Evolutionary conservation across 352 stramenopile genomes (phyloP).

Genomic region (Phytophthora pinifolia): DNA sequence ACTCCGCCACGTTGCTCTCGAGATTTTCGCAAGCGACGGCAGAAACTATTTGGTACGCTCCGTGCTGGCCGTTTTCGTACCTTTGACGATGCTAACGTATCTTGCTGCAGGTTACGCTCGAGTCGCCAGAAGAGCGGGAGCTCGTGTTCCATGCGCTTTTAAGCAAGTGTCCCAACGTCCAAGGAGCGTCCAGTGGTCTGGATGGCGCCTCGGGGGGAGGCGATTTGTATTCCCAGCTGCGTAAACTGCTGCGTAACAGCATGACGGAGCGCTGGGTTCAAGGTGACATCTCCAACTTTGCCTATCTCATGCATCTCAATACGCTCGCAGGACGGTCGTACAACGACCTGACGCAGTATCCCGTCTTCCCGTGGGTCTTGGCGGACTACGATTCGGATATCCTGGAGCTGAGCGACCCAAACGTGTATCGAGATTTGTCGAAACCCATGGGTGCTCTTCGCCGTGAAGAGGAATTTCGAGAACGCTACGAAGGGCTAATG

Average conservation of each 20-base stretch:
- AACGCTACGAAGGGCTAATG: constrained; percentile 61
- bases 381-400: constrained; percentile 93
- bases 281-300: constrained; percentile 88
- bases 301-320: constrained; percentile 97
- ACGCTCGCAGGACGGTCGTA: constrained; percentile 95
- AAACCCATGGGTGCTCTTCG: constrained; percentile 98
- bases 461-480: constrained; percentile 76
- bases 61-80: neutral
- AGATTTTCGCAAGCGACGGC: constrained; percentile 74
- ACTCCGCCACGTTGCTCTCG: constrained; percentile 68
- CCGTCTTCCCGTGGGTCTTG: constrained; percentile 98
- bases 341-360: constrained; percentile 98
- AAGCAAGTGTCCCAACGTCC: constrained; percentile 69
- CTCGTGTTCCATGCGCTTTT: constrained; percentile 76
- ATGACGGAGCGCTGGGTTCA: constrained; percentile 81
- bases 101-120: constrained; percentile 60
- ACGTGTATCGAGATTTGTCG: constrained; percentile 93
- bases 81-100: neutral
- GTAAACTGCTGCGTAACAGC: constrained; percentile 68
- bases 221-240: constrained; percentile 68
- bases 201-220: constrained; percentile 44
- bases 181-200: constrained; percentile 62
- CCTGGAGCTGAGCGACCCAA: constrained; percentile 92
- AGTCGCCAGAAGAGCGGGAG: constrained; percentile 60
- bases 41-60: constrained; percentile 72